phyloP scores from a whole-genome alignment of 345 rosid genomes.

The Euphorbia pulcherrima region DNA sequence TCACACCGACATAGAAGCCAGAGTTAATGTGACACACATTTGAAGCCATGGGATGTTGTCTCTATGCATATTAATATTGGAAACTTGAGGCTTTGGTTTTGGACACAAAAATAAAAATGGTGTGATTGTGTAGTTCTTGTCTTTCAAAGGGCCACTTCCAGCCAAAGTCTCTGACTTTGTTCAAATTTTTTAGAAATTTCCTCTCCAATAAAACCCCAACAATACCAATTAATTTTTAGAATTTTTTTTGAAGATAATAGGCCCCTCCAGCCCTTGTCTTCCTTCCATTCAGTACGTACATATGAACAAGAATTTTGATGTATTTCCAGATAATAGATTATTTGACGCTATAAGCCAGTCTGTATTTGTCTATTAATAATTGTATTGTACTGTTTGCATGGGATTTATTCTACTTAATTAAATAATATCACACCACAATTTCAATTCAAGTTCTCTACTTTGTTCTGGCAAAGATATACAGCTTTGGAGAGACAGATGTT shows the following conservation, averaged over 20 bases:
- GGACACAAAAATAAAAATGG: no score
- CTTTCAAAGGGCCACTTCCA: background rate
- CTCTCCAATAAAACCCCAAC: background rate
- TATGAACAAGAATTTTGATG: slow-evolving; percentile 9
- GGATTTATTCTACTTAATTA: background rate
- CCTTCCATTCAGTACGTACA: background rate
- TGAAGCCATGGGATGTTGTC: background rate
- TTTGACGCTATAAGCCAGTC: slow-evolving; percentile 29
- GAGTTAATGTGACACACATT: slow-evolving; percentile 7
- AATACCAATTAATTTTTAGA: no score
- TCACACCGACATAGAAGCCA: slow-evolving; percentile 16
- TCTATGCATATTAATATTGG: background rate
- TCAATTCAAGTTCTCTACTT: background rate
- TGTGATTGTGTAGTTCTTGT: background rate
- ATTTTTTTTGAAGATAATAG: no score
- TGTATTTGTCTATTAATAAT: slow-evolving; percentile 17
- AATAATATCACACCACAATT: background rate
- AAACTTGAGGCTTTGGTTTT: background rate
- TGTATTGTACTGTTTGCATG: background rate
- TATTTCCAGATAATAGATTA: slow-evolving; percentile 18
- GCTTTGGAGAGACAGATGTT: no score
- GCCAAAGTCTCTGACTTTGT: slow-evolving; percentile 1
- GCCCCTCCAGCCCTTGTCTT: slow-evolving; percentile 3
- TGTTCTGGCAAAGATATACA: no score
- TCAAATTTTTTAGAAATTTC: background rate